Evolutionary conservation across 805 yeast genomes (phyloP), one percentile per base, ranked within the genome.

Genomic region (Sungouiozyma ichnusensis): DNA sequence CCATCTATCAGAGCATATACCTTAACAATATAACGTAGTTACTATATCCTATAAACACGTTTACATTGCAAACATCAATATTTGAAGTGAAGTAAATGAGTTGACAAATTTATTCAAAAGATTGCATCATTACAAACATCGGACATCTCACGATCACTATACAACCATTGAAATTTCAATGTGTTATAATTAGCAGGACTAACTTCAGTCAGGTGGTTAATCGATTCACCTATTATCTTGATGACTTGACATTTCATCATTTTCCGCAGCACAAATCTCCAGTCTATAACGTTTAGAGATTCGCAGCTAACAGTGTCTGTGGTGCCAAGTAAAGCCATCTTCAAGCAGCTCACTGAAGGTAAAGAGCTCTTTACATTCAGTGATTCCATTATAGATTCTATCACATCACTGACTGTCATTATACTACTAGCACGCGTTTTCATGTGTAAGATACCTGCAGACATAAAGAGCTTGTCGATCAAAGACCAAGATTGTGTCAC

Each of bases 171-270:
- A 58, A 11, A 64, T 58, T 2, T 62, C 57, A 50, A 85, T 95
- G 43, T 68, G 69, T 42, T 70, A 74, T 40, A 88, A 67, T n/a
- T 11, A 24, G 79, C 81, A 32, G 69, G 66, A 18, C 70, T 54
- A 1, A 86, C 68, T 45, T 84, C n/a, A n/a, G n/a, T n/a, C n/a
- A n/a, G n/a, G n/a, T n/a, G n/a, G n/a, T n/a, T n/a, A n/a, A n/a
- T n/a, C n/a, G n/a, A 92, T 44, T 80, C 90, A 38, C 76, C 80
- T 3, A 88, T 75, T 1, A 85, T 67, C 49, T 75, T 65, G 2
- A 92, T 48, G 4, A 90, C 65, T 0, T 97, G 97, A 35, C 79
- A 76, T 43, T 87, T 96, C 13, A 76, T 76, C 42, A 90, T 65
- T 52, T 86, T 92, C 37, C 71, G 68, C 5, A 87, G 53, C 1